Conservation (phyloP, 768 basidiomycete genomes). For the Termitomyces sp. region DNA sequence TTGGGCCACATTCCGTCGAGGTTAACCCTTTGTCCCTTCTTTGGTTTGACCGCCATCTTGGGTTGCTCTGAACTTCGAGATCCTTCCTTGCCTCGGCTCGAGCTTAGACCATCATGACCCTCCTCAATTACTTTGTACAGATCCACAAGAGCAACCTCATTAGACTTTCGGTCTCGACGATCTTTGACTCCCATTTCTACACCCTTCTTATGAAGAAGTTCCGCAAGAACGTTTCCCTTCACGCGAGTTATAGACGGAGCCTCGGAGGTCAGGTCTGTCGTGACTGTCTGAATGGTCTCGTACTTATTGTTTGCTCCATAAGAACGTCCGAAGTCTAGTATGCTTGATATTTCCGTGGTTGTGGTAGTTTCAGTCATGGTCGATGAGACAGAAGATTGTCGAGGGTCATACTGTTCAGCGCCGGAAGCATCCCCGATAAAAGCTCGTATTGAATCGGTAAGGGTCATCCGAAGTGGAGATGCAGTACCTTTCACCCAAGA, state of each 20-base stretch:
- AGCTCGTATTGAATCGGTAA: constrained; percentile 27
- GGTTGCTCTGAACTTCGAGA: constrained; percentile 11
- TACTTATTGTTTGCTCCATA: constrained; percentile 52
- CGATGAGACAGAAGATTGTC: constrained; percentile 62
- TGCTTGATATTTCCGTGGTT: constrained; percentile 51
- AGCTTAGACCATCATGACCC: constrained; percentile 40
- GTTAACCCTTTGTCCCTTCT: constrained; percentile 38
- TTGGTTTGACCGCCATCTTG: constrained; percentile 18
- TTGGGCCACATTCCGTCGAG: constrained; percentile 83
- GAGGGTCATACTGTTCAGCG: constrained; percentile 28
- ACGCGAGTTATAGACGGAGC: constrained; percentile 56
- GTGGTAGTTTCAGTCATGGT: constrained; percentile 50
- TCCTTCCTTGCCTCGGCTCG: constrained; percentile 16
- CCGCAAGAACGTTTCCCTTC: constrained; percentile 57
- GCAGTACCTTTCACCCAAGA: constrained; percentile 24
- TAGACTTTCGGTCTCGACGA: constrained; percentile 52
- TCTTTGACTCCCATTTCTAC: constrained; percentile 16
- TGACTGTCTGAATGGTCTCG: constrained; percentile 77
- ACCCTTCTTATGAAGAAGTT: constrained; percentile 33
- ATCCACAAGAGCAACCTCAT: constrained; percentile 57
- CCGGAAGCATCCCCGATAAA: constrained; percentile 34
- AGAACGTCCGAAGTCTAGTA: constrained; percentile 39
- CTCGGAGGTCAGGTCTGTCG: constrained; percentile 78
- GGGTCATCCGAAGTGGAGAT: constrained; percentile 22
- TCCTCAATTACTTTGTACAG: constrained; percentile 69